Percentiles rank a stretch among this genome's conserved stretches.
Evolutionary conservation across 768 basidiomycete species (phyloP).

Genomic region (Galerina sulciceps): DNA sequence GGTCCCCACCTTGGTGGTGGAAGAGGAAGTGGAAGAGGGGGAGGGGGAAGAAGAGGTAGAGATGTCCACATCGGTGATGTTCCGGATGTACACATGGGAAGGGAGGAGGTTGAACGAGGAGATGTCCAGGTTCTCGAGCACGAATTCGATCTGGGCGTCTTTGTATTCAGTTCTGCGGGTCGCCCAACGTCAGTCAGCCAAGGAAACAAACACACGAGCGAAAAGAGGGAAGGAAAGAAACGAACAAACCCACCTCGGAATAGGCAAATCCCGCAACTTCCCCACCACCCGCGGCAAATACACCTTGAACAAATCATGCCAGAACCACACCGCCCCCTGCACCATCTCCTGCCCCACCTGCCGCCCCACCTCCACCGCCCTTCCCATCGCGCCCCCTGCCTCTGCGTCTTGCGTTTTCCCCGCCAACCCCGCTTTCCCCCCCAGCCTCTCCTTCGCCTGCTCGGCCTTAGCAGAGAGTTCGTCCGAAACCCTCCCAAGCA

Average conservation of each 20-base stretch:
- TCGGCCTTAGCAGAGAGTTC: not conserved
- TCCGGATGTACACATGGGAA: slow-evolving; percentile 72
- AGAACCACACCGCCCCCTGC: slow-evolving; percentile 66
- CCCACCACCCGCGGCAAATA: slow-evolving; percentile 65
- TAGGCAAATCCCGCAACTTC: slow-evolving; percentile 64
- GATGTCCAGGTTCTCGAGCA: slow-evolving; percentile 75
- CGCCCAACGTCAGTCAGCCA: not conserved
- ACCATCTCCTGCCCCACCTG: slow-evolving; percentile 39
- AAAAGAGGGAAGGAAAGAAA: not conserved
- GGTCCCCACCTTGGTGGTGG: slow-evolving; percentile 55
- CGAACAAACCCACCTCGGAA: slow-evolving; percentile 55
- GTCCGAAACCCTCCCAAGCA: slow-evolving; percentile 23
- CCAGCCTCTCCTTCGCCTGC: not conserved
- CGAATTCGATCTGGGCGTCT: slow-evolving; percentile 70
- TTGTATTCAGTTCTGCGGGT: slow-evolving; percentile 78
- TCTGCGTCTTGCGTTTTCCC: too few species aligned
- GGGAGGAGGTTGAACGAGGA: slow-evolving; percentile 70
- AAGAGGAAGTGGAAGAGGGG: slow-evolving; percentile 30
- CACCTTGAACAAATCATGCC: slow-evolving; percentile 82
- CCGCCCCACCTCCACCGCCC: slow-evolving; percentile 11
- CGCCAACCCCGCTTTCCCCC: not conserved
- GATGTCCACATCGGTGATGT: slow-evolving; percentile 63
- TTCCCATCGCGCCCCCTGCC: not conserved
- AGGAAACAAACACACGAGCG: not conserved
- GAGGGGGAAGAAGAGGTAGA: slow-evolving; percentile 41